phyloP scores from a whole-genome alignment of 2,329 filamentous ascomycete genomes.

The Penicillium verrucosum region DNA sequence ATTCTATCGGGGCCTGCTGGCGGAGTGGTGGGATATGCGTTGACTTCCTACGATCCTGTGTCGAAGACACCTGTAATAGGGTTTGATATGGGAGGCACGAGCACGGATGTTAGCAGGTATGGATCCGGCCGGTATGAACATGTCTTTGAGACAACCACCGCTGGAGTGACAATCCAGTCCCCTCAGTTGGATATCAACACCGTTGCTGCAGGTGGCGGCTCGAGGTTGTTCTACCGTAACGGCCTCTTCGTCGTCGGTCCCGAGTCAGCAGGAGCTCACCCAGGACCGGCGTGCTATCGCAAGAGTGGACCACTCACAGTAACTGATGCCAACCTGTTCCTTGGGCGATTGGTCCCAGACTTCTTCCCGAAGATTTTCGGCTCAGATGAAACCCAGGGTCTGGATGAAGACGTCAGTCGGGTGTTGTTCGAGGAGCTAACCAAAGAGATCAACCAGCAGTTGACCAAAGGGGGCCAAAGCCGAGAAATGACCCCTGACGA shows the following conservation, averaged over 20 bases:
- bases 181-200: constrained; percentile 90
- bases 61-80: constrained; percentile 81
- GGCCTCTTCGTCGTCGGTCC: constrained; percentile 75
- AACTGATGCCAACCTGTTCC: constrained; percentile 86
- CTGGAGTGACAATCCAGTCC: constrained; percentile 83
- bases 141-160: constrained; percentile 87
- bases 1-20: constrained; percentile 90
- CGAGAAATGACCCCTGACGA: constrained; percentile 67
- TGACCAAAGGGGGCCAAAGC: constrained; percentile 39
- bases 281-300: constrained; percentile 84
- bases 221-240: constrained; percentile 46
- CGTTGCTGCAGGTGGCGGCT: constrained; percentile 82
- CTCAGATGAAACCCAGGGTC: constrained; percentile 71
- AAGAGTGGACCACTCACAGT: constrained; percentile 87
- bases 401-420: constrained; percentile 70
- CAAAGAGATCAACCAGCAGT: constrained; percentile 66
- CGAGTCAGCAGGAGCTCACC: constrained; percentile 83
- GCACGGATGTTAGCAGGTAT: constrained; percentile 83
- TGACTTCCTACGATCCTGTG: constrained; percentile 78
- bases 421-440: constrained; percentile 70
- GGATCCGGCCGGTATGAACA: constrained; percentile 82
- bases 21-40: constrained; percentile 85
- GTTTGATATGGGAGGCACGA: constrained; percentile 91
- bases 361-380: constrained; percentile 95
- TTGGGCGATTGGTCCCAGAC: constrained; percentile 77